These are phyloP conservation scores for Wallacemonas sp. DNA, from an alignment of 208 protist genomes.

Conservation along the genomic window DNA sequence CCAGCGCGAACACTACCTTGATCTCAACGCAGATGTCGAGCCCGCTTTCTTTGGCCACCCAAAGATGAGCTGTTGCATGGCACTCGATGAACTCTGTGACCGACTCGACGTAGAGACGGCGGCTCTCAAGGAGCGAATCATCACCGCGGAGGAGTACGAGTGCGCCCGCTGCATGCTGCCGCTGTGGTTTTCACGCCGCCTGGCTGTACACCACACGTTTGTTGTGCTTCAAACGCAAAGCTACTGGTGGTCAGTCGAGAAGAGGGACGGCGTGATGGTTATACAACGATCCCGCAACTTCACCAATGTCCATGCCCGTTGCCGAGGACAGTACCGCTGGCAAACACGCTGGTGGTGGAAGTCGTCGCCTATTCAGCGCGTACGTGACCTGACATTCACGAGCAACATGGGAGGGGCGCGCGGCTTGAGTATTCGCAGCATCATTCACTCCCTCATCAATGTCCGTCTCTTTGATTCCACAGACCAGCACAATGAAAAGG, in stretches of 20 bases:
- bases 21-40: conserved; percentile 55
- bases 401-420: conserved; percentile 14
- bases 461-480: conserved; percentile 17
- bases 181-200: conserved; percentile 8
- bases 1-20: conserved; percentile 52
- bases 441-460: conserved; percentile 32
- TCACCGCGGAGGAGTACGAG: conserved; percentile 48
- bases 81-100: conserved; percentile 38
- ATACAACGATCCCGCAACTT: conserved; percentile 58
- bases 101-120: conserved; percentile 30
- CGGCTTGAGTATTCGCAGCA: conserved; percentile 7
- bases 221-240: conserved; percentile 46
- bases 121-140: conserved; percentile 36
- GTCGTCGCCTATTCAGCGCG: conserved; percentile 27
- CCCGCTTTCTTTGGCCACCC: conserved; percentile 15
- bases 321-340: conserved; percentile 44
- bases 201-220: conserved; percentile 26
- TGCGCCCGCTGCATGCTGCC: conserved; percentile 17
- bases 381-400: conserved; percentile 1
- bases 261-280: conserved; percentile 38
- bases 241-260: conserved; percentile 67
- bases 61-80: conserved; percentile 45
- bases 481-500: background rate
- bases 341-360: conserved; percentile 31
- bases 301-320: conserved; percentile 49